Evolutionary conservation across 768 basidiomycete species (phyloP).

Genomic region (Pholiota conissans): DNA sequence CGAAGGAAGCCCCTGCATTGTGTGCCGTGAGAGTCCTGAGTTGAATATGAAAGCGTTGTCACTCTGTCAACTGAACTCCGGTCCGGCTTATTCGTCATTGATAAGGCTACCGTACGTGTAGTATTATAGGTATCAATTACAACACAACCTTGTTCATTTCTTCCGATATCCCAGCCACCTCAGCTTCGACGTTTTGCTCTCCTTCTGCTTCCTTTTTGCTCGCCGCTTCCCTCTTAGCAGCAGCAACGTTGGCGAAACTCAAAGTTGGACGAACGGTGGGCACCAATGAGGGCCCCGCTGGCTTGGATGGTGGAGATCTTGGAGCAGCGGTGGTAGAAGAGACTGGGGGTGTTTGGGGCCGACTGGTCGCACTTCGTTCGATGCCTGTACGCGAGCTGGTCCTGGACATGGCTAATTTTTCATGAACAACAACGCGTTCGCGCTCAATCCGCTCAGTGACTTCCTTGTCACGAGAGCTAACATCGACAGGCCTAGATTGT

Average conservation of each 20-base stretch:
- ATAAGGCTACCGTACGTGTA: neutral
- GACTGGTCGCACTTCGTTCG: constrained; percentile 37
- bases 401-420: constrained; percentile 52
- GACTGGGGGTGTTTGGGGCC: constrained; percentile 33
- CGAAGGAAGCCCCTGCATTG: constrained; percentile 18
- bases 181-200: constrained; percentile 12
- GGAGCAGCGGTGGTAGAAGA: constrained; percentile 28
- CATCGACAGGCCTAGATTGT: constrained; percentile 77
- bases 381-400: constrained; percentile 50
- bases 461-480: constrained; percentile 71
- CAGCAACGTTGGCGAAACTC: constrained; percentile 82
- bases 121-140: too few species aligned
- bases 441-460: constrained; percentile 71
- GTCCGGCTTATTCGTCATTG: constrained; percentile 1
- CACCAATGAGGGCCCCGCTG: constrained; percentile 28
- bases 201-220: constrained; percentile 16
- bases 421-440: constrained; percentile 59
- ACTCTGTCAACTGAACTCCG: neutral
- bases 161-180: constrained; percentile 14
- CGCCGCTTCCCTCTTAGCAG: constrained; percentile 44
- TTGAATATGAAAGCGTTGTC: constrained; percentile 7
- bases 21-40: constrained; percentile 26
- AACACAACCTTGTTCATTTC: constrained; percentile 12
- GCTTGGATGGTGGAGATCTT: constrained; percentile 28
- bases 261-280: constrained; percentile 69